Percentiles rank a stretch among this genome's conserved stretches.
phyloP scores from a whole-genome alignment of 73 alveolate genomes.

The Tetrahymena malaccensis region DNA sequence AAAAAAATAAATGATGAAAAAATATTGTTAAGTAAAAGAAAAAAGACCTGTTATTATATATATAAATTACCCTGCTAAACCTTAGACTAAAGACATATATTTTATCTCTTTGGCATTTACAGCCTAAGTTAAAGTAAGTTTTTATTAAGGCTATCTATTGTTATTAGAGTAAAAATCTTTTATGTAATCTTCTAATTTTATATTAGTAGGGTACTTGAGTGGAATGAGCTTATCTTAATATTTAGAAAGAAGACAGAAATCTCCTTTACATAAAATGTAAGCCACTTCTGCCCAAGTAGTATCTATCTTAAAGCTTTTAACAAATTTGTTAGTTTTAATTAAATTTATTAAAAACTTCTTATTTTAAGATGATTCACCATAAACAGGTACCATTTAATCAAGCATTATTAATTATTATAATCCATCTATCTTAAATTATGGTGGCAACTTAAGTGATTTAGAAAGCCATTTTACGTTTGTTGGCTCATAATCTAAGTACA shows the following conservation, averaged over 20 bases:
- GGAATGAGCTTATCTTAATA: background rate
- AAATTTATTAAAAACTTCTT: background rate
- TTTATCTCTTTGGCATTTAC: background rate
- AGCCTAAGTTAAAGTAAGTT: background rate
- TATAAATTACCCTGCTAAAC: background rate
- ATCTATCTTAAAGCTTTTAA: background rate
- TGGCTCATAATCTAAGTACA: background rate
- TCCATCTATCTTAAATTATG: background rate
- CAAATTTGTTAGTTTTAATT: background rate
- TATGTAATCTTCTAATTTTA: background rate
- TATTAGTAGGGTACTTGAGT: background rate
- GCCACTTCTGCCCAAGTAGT: background rate
- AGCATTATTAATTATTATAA: background rate
- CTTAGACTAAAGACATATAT: background rate
- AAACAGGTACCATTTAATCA: background rate
- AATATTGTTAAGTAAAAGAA: background rate
- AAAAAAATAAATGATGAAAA: background rate
- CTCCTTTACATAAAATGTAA: background rate
- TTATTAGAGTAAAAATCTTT: no score
- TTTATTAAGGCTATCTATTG: no score
- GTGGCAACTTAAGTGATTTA: background rate
- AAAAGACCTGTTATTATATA: no score
- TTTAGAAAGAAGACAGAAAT: background rate
- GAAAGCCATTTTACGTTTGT: background rate
- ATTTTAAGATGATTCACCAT: background rate